phyloP scores from a whole-genome alignment of 345 rosid species.

The Rhizophora mangle region DNA sequence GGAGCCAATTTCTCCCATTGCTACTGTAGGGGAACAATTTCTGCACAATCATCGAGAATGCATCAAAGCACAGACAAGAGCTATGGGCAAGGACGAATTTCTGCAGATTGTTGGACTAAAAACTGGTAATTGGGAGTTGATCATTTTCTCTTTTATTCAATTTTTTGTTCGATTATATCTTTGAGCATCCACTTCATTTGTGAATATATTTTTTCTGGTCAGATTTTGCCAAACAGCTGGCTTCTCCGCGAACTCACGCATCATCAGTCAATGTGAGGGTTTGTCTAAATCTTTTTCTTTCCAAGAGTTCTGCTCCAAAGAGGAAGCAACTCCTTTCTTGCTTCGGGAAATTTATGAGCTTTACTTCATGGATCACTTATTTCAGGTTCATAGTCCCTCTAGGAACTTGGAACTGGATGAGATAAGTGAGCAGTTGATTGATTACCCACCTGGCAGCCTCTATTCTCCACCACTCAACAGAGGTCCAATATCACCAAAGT shows the following conservation, averaged over 20 bases:
- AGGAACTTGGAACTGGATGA: conserved; percentile 28
- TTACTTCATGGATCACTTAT: conserved; percentile 2
- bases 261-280: conserved; percentile 23
- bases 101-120: conserved; percentile 42
- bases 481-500: conserved; percentile 29
- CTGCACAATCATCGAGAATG: conserved; percentile 55
- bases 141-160: background rate
- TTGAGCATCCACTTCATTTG: background rate
- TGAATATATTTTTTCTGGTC: background rate
- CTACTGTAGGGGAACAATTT: conserved; percentile 38
- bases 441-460: conserved; percentile 14
- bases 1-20: conserved; percentile 20
- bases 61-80: conserved; percentile 35
- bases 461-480: conserved; percentile 22
- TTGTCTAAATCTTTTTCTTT: background rate
- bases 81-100: conserved; percentile 35
- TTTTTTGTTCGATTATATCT: background rate
- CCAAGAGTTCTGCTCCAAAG: background rate
- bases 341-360: background rate
- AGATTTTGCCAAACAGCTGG: conserved; percentile 23
- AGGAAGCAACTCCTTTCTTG: background rate
- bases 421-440: conserved; percentile 26
- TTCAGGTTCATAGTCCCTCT: conserved; percentile 27
- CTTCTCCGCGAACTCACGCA: conserved; percentile 13
- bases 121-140: conserved; percentile 20